Evolutionary conservation across 2,329 filamentous ascomycete species (phyloP).

Genomic region (Ophiobolus disseminans): DNA sequence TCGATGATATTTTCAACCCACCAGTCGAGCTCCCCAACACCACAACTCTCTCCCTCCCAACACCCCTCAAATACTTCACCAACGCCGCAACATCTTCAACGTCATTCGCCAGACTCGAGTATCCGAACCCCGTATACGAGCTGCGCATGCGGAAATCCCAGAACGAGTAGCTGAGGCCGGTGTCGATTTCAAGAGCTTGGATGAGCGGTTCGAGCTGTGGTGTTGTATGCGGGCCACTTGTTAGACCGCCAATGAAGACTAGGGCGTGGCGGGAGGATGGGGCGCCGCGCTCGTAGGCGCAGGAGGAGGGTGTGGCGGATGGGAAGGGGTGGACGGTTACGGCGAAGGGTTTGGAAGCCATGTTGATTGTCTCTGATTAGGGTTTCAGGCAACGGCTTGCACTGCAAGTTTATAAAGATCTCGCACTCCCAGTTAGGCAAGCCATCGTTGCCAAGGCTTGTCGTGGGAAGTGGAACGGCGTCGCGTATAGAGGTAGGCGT

Average conservation of each 20-base stretch:
- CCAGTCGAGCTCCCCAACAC: slow-evolving; percentile 18
- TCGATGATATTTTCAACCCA: not conserved
- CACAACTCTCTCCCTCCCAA: slow-evolving; percentile 13
- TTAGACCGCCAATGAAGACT: slow-evolving; percentile 25
- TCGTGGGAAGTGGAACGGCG: not conserved
- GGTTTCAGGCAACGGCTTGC: not conserved
- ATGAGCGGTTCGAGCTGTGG: slow-evolving; percentile 5
- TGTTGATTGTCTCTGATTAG: not conserved
- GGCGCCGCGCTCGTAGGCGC: slow-evolving; percentile 24
- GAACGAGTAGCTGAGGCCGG: slow-evolving; percentile 10
- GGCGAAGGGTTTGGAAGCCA: slow-evolving; percentile 1
- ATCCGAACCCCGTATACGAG: slow-evolving; percentile 26
- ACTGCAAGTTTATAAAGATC: not conserved
- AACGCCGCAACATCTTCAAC: slow-evolving; percentile 19
- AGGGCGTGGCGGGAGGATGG: slow-evolving; percentile 14
- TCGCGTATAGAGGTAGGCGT: slow-evolving; percentile 1
- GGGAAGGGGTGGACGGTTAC: slow-evolving; percentile 21
- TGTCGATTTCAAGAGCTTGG: not conserved
- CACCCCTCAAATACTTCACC: slow-evolving; percentile 13
- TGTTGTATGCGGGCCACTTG: slow-evolving; percentile 21
- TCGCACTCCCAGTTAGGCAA: not conserved
- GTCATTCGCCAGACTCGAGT: slow-evolving; percentile 25
- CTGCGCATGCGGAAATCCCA: slow-evolving; percentile 31
- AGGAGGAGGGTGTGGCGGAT: slow-evolving; percentile 8
- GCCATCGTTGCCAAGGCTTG: slow-evolving; percentile 2